Conservation (phyloP, 164 flowering plant genomes). For the Vitis rotundifolia region DNA sequence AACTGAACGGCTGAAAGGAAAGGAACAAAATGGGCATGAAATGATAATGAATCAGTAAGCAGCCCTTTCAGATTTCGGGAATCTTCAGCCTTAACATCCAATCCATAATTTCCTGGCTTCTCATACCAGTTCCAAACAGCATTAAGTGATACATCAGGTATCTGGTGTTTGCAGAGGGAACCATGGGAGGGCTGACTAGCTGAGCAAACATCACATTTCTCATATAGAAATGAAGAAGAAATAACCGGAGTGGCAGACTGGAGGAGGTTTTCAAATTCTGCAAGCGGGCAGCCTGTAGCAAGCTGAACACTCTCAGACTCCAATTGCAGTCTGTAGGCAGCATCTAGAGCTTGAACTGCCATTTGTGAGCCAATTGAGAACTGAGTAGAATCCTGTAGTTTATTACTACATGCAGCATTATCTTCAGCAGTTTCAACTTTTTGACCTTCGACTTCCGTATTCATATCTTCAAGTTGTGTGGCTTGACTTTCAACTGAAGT, state of each 20-base stretch:
- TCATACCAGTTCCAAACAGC: conserved; percentile 14
- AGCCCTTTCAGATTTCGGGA: not conserved
- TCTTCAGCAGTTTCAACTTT: conserved; percentile 5
- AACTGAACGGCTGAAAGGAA: conserved; percentile 18
- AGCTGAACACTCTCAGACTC: conserved; percentile 14
- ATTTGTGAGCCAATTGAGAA: conserved; percentile 15
- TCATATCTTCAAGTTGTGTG: not conserved
- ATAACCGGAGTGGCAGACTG: conserved; percentile 20
- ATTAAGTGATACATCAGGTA: not conserved
- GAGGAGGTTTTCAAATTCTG: conserved; percentile 18
- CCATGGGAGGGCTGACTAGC: not conserved
- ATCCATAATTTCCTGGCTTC: conserved; percentile 21
- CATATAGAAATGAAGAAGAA: not conserved
- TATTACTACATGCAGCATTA: not conserved
- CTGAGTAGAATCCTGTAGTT: not conserved
- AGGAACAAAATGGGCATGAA: conserved; percentile 18
- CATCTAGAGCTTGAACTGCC: conserved; percentile 6
- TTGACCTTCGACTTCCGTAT: not conserved
- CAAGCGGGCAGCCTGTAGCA: conserved; percentile 15
- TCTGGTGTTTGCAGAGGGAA: not conserved
- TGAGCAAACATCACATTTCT: too few species aligned
- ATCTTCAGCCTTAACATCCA: conserved; percentile 17
- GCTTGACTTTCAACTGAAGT: conserved; percentile 5
- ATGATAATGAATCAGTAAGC: conserved; percentile 6
- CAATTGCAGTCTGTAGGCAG: conserved; percentile 5